These are phyloP conservation scores for Thelonectria olida DNA, from an alignment of 2,329 filamentous ascomycete genomes.

Conservation along the genomic window DNA sequence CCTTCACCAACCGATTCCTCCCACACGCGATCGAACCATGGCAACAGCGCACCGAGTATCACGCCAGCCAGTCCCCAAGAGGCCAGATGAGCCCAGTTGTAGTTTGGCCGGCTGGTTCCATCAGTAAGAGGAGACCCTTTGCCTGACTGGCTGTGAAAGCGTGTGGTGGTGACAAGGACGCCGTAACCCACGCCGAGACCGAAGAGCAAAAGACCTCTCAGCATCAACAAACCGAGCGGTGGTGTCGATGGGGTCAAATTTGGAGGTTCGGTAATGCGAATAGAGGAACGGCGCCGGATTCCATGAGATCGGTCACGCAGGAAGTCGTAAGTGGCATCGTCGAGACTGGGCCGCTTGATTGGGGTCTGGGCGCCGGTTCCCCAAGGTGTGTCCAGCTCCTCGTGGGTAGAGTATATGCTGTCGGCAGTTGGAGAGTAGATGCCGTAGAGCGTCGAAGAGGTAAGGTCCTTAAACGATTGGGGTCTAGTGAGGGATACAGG, in stretches of 20 bases:
- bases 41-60: slow-evolving; percentile 79
- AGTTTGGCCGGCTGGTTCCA: slow-evolving; percentile 51
- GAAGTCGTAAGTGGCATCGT: slow-evolving; percentile 56
- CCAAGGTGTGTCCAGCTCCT: slow-evolving; percentile 77
- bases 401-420: slow-evolving; percentile 51
- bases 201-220: slow-evolving; percentile 75
- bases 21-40: slow-evolving; percentile 85
- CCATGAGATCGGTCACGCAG: slow-evolving; percentile 51
- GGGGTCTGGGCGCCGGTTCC: slow-evolving; percentile 81
- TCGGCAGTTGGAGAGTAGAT: slow-evolving; percentile 81
- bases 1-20: slow-evolving; percentile 59
- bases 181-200: slow-evolving; percentile 85
- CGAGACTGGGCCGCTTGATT: slow-evolving; percentile 52
- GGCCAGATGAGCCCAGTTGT: slow-evolving; percentile 73
- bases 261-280: slow-evolving; percentile 38
- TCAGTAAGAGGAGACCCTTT: slow-evolving; percentile 69
- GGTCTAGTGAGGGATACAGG: slow-evolving; percentile 67
- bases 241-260: slow-evolving; percentile 40
- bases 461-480: slow-evolving; percentile 85
- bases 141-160: slow-evolving; percentile 74
- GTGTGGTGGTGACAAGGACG: slow-evolving; percentile 73
- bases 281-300: slow-evolving; percentile 47
- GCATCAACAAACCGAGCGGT: slow-evolving; percentile 57
- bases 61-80: slow-evolving; percentile 88
- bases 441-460: slow-evolving; percentile 86